These are phyloP conservation scores for Fusarium sp. DNA, from an alignment of 2,329 filamentous ascomycete species.

Conservation along the genomic window DNA sequence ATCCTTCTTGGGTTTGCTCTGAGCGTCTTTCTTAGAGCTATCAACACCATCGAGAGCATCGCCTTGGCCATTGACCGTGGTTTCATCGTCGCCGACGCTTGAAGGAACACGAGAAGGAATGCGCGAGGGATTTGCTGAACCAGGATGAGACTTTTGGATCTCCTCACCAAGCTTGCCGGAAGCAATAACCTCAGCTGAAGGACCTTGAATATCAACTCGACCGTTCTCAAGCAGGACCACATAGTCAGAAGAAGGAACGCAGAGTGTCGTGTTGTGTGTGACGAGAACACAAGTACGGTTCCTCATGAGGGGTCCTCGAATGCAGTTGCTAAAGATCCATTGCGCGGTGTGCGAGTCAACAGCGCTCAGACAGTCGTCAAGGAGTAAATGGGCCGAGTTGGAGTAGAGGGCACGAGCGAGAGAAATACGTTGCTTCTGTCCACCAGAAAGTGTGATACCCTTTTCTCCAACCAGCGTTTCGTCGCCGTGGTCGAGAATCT, in stretches of 20 bases:
- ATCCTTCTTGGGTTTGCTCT: conserved; percentile 60
- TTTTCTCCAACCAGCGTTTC: conserved; percentile 96
- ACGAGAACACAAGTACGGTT: conserved; percentile 93
- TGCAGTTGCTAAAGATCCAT: conserved; percentile 96
- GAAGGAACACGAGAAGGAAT: conserved; percentile 83
- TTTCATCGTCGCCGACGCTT: conserved; percentile 74
- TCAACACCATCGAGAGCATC: conserved; percentile 60
- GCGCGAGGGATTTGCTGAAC: conserved; percentile 76
- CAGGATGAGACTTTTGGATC: conserved; percentile 76
- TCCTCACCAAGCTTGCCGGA: conserved; percentile 94
- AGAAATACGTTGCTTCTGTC: conserved; percentile 97
- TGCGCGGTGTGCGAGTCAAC: conserved; percentile 98
- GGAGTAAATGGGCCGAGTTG: conserved; percentile 87
- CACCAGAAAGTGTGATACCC: conserved; percentile 94
- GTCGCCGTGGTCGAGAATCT: conserved; percentile 92
- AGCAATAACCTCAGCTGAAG: conserved; percentile 79
- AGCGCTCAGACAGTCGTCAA: conserved; percentile 95
- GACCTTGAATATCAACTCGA: conserved; percentile 80
- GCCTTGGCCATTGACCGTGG: conserved; percentile 63
- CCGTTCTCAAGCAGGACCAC: conserved; percentile 92
- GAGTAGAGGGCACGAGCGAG: conserved; percentile 98
- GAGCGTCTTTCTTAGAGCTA: conserved; percentile 58
- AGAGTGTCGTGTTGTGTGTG: conserved; percentile 93
- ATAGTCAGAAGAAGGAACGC: conserved; percentile 81
- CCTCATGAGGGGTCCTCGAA: conserved; percentile 89